These are phyloP conservation scores for Isoetes engelmannii DNA, from an alignment of 83 land plant species.

Conservation along the genomic window DNA sequence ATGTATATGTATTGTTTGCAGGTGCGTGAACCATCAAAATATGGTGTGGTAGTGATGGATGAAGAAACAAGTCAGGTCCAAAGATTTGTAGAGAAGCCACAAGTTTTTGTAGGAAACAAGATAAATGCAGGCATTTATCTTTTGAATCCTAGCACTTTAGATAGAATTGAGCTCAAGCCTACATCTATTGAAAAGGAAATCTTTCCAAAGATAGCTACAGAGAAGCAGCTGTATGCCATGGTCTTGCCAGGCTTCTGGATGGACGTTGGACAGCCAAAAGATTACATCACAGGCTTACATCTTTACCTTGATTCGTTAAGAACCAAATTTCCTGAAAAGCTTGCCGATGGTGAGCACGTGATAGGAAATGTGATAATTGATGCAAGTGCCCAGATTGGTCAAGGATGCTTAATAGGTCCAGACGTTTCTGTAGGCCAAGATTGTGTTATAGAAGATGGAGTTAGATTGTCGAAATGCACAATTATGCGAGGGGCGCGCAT, in stretches of 20 bases:
- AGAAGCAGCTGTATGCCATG: conserved; percentile 65
- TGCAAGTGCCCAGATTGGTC: conserved; percentile 64
- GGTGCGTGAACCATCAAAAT: conserved; percentile 99
- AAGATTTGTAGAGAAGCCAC: conserved; percentile 80
- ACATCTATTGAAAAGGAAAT: conserved; percentile 90
- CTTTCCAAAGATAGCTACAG: conserved; percentile 76
- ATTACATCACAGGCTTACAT: conserved; percentile 79
- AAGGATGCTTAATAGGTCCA: conserved; percentile 89
- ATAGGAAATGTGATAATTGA: conserved; percentile 77
- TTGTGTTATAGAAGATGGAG: conserved; percentile 78
- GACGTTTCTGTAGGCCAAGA: conserved; percentile 89
- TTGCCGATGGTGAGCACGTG: conserved; percentile 50
- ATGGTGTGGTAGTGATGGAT: conserved; percentile 89
- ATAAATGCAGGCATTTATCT: conserved; percentile 91
- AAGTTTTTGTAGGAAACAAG: conserved; percentile 81
- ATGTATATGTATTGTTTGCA: conserved; percentile 1
- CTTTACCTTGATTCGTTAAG: conserved; percentile 68
- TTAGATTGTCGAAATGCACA: conserved; percentile 80
- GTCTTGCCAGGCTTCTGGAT: conserved; percentile 89
- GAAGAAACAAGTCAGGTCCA: conserved; percentile 70
- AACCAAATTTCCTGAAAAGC: conserved; percentile 45
- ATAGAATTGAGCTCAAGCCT: conserved; percentile 57
- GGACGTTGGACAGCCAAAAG: conserved; percentile 86
- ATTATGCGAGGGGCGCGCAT: conserved; percentile 86
- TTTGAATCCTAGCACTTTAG: conserved; percentile 55